Percentiles rank a stretch among this genome's conserved stretches.
Conservation (phyloP, 495 filamentous ascomycete species). For the Cetradonia linearis region DNA sequence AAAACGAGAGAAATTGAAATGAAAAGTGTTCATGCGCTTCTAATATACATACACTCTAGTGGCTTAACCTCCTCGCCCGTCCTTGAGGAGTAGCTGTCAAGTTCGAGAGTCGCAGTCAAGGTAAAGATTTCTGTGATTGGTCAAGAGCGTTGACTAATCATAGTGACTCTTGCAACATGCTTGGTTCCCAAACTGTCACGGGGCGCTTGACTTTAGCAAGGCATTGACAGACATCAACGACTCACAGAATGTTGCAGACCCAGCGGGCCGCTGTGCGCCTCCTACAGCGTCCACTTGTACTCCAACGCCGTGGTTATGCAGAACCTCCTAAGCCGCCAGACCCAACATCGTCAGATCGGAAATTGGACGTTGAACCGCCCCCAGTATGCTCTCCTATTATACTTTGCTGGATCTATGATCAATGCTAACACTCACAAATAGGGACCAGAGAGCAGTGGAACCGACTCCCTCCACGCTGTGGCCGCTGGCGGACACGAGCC, state of each 20-base stretch:
- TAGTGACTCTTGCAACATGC: too few relatives aligned
- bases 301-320: slow-evolving; percentile 16
- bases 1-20: not conserved
- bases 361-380: slow-evolving; percentile 4
- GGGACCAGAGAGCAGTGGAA: slow-evolving; percentile 16
- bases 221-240: not conserved
- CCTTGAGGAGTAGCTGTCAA: not conserved
- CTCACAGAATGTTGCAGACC: slow-evolving; percentile 14
- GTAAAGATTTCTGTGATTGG: slow-evolving; percentile 8
- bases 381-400: not conserved
- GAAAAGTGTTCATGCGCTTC: not conserved
- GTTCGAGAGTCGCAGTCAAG: not conserved
- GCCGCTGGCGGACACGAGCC: slow-evolving; percentile 18
- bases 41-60: not conserved
- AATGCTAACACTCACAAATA: not conserved
- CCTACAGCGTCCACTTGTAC: slow-evolving; percentile 1
- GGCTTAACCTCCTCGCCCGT: not conserved
- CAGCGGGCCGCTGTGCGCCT: slow-evolving; percentile 9
- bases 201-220: not conserved
- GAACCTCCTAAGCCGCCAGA: slow-evolving; percentile 15
- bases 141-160: slow-evolving; percentile 9
- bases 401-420: not conserved
- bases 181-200: too few relatives aligned
- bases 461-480: slow-evolving; percentile 14
- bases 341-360: slow-evolving; percentile 10